Base-by-base conservation (phyloP, 2,329 filamentous ascomycete species). In the Diaporthe sp. region DNA sequence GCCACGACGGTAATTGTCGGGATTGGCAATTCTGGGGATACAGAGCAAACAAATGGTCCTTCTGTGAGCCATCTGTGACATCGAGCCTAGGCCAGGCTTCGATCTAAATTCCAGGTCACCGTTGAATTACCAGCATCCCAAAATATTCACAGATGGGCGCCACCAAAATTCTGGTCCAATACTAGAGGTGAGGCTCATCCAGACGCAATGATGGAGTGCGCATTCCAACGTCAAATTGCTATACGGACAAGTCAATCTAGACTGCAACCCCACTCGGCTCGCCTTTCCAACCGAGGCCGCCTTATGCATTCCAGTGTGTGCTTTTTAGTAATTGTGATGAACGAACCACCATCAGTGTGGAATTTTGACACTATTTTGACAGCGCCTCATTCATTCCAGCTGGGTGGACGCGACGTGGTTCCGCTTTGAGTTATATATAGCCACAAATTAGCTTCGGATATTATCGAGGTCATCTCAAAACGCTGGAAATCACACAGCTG, bases 1-100 rank as follows among this genome's bases (percentile, higher is more conserved):
- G 33, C 64, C 30, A 68, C 47, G n/a, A 17, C 64, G 64, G n/a
- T 54, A n/a, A 54, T 60, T 40, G n/a, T 38, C 45, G 35, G 64
- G 47, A 22, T 50, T 25, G 22, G 33, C 30, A 25, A 40, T 60
- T 28, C n/a, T n/a, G 15, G 64, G 33, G 15, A 28, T 30, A 30
- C 54, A 33, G 30, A 52, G 33, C n/a, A 28, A 67, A 52, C 15
- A 22, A 33, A 15, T 38, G 47, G 22, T 38, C 22, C n/a, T 35
- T 13, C 5, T 22, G 28, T 33, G 38, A 47, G 60, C 60, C 40
- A 47, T 33, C 13, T 22, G 22, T 15, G 10, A 19, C 22, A 45
- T 45, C 22, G 13, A 45, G 13, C 28, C 40, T 47, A 6, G 17
- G 28, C n/a, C 4, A n/a, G 40, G 22, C 60, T 47, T 19, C 28